A percentile compares a stretch with the other conserved stretches of the same genome.
Evolutionary conservation across 768 basidiomycete genomes (phyloP).

Genomic region (Russula sp.): DNA sequence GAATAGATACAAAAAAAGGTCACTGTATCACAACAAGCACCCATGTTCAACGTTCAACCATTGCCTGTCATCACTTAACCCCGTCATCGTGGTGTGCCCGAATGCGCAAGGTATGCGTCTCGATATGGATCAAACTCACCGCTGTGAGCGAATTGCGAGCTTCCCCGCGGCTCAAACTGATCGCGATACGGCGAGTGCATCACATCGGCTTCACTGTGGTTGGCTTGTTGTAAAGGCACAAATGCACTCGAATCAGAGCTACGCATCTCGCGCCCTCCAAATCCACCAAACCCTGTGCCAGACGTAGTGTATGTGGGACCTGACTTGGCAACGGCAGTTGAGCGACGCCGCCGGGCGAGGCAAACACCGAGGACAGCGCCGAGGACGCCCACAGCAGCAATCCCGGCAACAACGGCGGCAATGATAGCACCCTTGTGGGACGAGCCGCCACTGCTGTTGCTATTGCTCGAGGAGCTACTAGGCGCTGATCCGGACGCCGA

Average conservation of each 20-base stretch:
- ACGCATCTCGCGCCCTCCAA: conserved; percentile 31
- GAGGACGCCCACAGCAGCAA: conserved; percentile 43
- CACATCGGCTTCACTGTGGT: conserved; percentile 39
- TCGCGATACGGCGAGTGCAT: conserved; percentile 34
- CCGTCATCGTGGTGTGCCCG: conserved; percentile 22
- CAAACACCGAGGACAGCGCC: conserved; percentile 48
- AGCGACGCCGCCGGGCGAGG: conserved; percentile 45
- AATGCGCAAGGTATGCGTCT: conserved; percentile 24
- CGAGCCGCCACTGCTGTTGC: conserved; percentile 23
- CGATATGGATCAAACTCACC: conserved; percentile 34
- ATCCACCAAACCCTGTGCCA: conserved; percentile 25
- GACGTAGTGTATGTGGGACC: conserved; percentile 34
- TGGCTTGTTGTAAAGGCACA: conserved; percentile 60
- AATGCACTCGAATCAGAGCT: conserved; percentile 64
- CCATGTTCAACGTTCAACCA: conserved; percentile 1
- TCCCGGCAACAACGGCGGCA: conserved; percentile 45
- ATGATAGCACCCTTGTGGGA: conserved; percentile 40
- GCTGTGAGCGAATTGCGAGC: conserved; percentile 24
- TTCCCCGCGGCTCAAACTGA: conserved; percentile 21
- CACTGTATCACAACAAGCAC: not conserved
- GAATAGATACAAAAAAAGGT: not conserved
- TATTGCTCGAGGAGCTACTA: conserved; percentile 23
- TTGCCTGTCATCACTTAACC: not conserved
- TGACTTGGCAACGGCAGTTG: conserved; percentile 24
- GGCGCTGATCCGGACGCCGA: conserved; percentile 34